Evolutionary conservation across 164 flowering plant genomes (phyloP).

Genomic region (Santalum album): DNA sequence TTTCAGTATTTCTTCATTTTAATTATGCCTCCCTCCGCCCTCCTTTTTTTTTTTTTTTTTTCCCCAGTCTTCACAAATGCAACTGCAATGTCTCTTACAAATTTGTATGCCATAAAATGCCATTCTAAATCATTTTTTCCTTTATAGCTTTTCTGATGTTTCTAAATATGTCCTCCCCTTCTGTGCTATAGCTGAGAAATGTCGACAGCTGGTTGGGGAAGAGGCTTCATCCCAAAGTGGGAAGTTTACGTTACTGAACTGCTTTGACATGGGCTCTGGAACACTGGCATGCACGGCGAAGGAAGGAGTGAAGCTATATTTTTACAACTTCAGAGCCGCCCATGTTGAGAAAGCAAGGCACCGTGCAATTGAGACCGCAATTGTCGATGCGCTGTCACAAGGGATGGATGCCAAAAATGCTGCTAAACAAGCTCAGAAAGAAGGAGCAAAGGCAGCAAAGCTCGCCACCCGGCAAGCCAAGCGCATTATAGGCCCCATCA

Average conservation of each 20-base stretch:
- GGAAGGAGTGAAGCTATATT: constrained; percentile 64
- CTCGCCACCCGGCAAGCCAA: constrained; percentile 59
- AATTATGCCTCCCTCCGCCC: too few species aligned
- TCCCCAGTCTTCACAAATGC: too few species aligned
- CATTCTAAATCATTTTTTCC: too few species aligned
- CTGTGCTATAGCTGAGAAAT: constrained; percentile 72
- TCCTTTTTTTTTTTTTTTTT: too few species aligned
- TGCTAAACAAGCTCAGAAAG: constrained; percentile 65
- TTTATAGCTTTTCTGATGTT: too few species aligned
- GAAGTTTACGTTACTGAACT: constrained; percentile 60
- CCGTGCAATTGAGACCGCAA: constrained; percentile 55
- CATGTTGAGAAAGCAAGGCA: constrained; percentile 65
- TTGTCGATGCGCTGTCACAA: constrained; percentile 59
- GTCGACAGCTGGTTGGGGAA: constrained; percentile 70
- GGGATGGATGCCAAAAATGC: constrained; percentile 62
- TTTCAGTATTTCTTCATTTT: too few species aligned
- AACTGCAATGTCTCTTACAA: too few species aligned
- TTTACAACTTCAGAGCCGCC: constrained; percentile 55
- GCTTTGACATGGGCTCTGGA: constrained; percentile 62
- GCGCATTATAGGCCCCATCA: constrained; percentile 82
- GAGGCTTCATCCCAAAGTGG: constrained; percentile 82
- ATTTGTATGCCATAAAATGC: too few species aligned
- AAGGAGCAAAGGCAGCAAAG: constrained; percentile 88
- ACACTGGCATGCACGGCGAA: constrained; percentile 48
- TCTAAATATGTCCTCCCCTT: too few species aligned